Evolutionary conservation across 139 green algal species (phyloP).

Genomic region (Axilococcus clingmanii): DNA sequence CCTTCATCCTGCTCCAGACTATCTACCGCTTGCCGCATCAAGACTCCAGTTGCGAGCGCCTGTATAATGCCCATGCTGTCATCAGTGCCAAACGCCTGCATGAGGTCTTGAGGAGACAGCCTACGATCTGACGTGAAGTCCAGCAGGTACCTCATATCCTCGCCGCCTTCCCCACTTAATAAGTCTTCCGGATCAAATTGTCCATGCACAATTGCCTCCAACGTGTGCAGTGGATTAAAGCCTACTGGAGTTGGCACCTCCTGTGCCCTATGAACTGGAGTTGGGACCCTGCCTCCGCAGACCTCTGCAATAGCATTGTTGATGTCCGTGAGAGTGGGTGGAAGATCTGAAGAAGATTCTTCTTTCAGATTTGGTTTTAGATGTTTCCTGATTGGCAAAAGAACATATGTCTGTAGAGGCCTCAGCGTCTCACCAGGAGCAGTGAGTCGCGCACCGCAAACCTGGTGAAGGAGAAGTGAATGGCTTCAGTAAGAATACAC

Average conservation of each 20-base stretch:
- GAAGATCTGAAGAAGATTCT: too few relatives aligned
- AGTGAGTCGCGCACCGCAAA: too few relatives aligned
- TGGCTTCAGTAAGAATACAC: too few relatives aligned
- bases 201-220: neutral
- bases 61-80: conserved; percentile 5
- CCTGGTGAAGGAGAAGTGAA: too few relatives aligned
- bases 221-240: neutral
- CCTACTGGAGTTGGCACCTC: conserved; percentile 2
- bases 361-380: too few relatives aligned
- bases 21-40: too few relatives aligned
- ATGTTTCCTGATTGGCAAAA: too few relatives aligned
- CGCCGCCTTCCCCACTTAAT: conserved; percentile 2
- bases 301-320: neutral
- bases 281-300: neutral
- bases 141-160: neutral
- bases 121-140: neutral
- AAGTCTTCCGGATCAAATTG: neutral
- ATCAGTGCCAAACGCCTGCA: conserved; percentile 1
- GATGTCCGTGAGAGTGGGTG: too few relatives aligned
- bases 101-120: neutral
- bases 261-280: neutral
- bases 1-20: too few relatives aligned
- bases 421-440: too few relatives aligned
- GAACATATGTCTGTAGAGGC: too few relatives aligned
- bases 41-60: too few relatives aligned